These are phyloP conservation scores for Gryganskiella cystojenkinii DNA, from an alignment of 192 early-diverging fungal species.

Conservation along the genomic window DNA sequence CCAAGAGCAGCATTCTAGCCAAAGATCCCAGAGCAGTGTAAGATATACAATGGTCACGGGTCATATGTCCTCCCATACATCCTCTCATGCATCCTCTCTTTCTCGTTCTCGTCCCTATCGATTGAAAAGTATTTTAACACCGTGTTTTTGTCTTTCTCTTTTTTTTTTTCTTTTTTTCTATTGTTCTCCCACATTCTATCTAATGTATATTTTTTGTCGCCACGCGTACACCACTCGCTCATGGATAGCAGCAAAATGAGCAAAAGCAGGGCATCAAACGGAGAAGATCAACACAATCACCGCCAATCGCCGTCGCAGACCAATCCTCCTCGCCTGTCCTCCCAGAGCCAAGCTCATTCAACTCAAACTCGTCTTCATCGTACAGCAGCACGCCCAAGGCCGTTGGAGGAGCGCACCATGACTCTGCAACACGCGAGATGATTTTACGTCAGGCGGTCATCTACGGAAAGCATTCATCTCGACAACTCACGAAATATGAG, in stretches of 20 bases:
- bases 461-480: conserved; percentile 63
- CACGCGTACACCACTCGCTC: too few relatives aligned
- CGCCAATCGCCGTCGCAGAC: conserved; percentile 1
- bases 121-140: too few relatives aligned
- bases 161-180: not conserved
- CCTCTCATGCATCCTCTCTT: too few relatives aligned
- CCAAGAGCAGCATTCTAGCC: conserved; percentile 13
- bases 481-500: conserved; percentile 63
- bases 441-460: conserved; percentile 64
- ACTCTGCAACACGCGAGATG: conserved; percentile 47
- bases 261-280: conserved; percentile 15
- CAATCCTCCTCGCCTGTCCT: conserved; percentile 17
- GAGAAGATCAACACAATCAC: conserved; percentile 25
- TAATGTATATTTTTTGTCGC: too few relatives aligned
- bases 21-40: conserved; percentile 22
- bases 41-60: not conserved
- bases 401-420: conserved; percentile 1
- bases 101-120: too few relatives aligned
- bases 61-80: too few relatives aligned
- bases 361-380: conserved; percentile 45
- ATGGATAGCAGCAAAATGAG: conserved; percentile 6
- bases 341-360: conserved; percentile 30
- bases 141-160: not conserved
- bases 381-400: conserved; percentile 22
- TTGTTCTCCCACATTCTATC: too few relatives aligned